Base-by-base conservation (phyloP, 345 rosid species). In the Sonneratia alba region DNA sequence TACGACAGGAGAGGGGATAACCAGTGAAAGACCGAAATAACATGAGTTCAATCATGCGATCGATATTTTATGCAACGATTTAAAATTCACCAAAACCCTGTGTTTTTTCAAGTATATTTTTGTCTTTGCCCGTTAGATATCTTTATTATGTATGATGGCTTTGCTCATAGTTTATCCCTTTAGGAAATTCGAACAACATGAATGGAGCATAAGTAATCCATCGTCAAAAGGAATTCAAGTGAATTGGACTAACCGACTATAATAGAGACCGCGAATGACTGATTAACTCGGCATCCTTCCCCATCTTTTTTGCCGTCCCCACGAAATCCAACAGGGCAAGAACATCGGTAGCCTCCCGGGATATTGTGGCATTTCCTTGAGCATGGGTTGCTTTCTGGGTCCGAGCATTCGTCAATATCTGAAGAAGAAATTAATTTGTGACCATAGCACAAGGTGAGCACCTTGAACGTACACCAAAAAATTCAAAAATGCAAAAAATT, bases 371-470 rank as follows among this genome's bases (percentile, higher is more conserved):
- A 76, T 43, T 0, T 6, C 0, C 49, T 36, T 19, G 51, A 36
- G 18, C 74, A 71, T 18, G 1, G 27, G 6, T 59, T 71, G 3
- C 19, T 21, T 27, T 27, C 32, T 27, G 32, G 32, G 1, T 9
- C 36, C 32, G 71, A n/a, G 48, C 85, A 81, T 68, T 81, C 85
- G 21, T 81, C 22, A 19, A 81, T 72, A 67, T 79, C 85, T 81
- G 42, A 27, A 38, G 15, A 27, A 66, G 14, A 38, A 38, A 66
- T 66, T 18, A 7, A 56, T 18, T 18, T 15, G 27, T 48, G 55
- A 56, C 27, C 22, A 4, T 56, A 56, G 21, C 21, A 6, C 3
- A 21, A 56, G 22, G 61, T 13, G 16, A 51, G 19, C 2, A 11
- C 19, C 16, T 3, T 15, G 3, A 42, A 42, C 9, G 5, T 51